Conservation (phyloP, 768 basidiomycete species). For the Suillus spraguei region DNA sequence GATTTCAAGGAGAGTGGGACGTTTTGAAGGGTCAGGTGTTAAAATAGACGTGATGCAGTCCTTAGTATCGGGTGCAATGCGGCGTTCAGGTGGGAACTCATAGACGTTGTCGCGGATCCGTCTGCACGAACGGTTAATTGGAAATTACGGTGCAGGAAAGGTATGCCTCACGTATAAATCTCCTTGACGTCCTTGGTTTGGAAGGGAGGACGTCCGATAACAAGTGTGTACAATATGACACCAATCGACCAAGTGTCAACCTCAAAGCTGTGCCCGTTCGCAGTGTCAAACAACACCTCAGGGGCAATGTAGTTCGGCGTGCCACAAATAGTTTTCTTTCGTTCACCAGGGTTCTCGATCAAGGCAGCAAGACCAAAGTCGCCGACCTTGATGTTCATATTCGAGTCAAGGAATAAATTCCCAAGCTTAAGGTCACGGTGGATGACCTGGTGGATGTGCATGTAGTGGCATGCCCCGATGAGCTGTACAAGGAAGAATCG, state of each 20-base stretch:
- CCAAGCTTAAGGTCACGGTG: constrained; percentile 97
- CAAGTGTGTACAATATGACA: constrained; percentile 93
- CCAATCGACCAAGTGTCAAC: constrained; percentile 98
- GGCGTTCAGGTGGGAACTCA: constrained; percentile 81
- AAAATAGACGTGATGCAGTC: constrained; percentile 84
- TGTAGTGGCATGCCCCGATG: constrained; percentile 94
- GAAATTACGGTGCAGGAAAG: background rate
- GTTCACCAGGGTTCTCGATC: constrained; percentile 93
- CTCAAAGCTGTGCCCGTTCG: constrained; percentile 96
- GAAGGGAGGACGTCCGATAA: constrained; percentile 96
- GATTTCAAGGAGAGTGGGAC: constrained; percentile 85
- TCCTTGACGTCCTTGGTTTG: constrained; percentile 98
- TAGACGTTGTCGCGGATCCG: constrained; percentile 95
- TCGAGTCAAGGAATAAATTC: constrained; percentile 87
- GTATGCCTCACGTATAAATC: constrained; percentile 78
- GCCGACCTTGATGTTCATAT: constrained; percentile 96
- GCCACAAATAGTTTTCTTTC: constrained; percentile 99
- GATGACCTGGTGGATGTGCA: constrained; percentile 96
- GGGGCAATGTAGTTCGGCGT: constrained; percentile 99
- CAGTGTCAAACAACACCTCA: constrained; percentile 94
- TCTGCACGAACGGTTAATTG: constrained; percentile 39
- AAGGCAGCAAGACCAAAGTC: constrained; percentile 97
- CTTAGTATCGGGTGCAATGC: constrained; percentile 70
- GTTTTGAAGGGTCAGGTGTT: constrained; percentile 77
- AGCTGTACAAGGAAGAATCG: constrained; percentile 94